Conservation (phyloP, 164 flowering plant species). For the Vitis cinerea region DNA sequence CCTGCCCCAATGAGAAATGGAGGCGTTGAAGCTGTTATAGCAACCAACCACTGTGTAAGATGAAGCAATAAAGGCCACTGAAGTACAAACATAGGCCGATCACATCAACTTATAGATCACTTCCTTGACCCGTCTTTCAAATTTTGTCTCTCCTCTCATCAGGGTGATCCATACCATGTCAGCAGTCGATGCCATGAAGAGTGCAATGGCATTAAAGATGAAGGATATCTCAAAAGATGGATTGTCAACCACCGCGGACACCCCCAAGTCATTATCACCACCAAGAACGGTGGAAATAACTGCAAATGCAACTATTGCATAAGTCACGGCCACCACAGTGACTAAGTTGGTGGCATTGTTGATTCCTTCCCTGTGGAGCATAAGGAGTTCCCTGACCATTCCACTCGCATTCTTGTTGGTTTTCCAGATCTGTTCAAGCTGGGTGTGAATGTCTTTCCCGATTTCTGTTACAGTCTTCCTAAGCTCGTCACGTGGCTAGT, state of each 20-base stretch:
- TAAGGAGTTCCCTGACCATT: constrained; percentile 67
- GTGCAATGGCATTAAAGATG: constrained; percentile 63
- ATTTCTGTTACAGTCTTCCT: constrained; percentile 69
- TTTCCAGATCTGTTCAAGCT: constrained; percentile 67
- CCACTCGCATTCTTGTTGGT: constrained; percentile 67
- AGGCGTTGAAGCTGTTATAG: background rate
- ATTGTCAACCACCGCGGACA: constrained; percentile 45
- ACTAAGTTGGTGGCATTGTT: constrained; percentile 82
- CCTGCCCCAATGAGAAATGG: too few relatives aligned
- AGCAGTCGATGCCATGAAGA: constrained; percentile 75
- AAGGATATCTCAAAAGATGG: constrained; percentile 66
- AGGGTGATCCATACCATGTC: constrained; percentile 78
- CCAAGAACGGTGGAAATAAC: constrained; percentile 82
- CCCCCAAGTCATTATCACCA: constrained; percentile 43
- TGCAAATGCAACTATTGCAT: constrained; percentile 79
- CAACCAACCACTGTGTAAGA: constrained; percentile 73
- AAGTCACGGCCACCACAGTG: constrained; percentile 78
- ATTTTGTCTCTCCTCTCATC: constrained; percentile 71
- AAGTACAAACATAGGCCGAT: constrained; percentile 74
- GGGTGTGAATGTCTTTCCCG: constrained; percentile 66
- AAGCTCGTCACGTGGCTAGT: constrained; percentile 76
- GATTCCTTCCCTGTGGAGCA: constrained; percentile 70
- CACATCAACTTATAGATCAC: constrained; percentile 85
- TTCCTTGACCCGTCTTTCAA: constrained; percentile 61
- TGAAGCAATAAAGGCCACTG: constrained; percentile 64